A percentile compares a stretch with the other conserved stretches of the same genome.
phyloP scores from a whole-genome alignment of 257 asterid species.

The Solanum etuberosum region DNA sequence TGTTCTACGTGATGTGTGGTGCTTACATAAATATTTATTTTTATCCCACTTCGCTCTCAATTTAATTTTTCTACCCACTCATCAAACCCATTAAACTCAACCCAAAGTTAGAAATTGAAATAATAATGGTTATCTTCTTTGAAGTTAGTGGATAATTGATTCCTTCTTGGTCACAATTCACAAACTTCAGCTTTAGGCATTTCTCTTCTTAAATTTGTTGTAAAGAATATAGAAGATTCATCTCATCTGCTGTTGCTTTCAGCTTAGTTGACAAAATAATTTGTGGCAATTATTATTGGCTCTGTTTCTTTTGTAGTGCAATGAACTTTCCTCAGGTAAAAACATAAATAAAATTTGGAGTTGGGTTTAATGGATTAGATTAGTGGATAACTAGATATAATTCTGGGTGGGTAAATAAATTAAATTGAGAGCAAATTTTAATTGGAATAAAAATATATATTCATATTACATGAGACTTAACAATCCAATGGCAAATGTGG shows the following conservation, averaged over 20 bases:
- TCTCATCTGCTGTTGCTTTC: neutral
- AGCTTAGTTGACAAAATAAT: neutral
- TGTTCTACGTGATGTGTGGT: neutral
- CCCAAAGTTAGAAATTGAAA: too few relatives aligned
- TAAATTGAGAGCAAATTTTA: neutral
- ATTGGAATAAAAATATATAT: neutral
- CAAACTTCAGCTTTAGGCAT: neutral
- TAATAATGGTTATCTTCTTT: too few relatives aligned
- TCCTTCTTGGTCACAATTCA: too few relatives aligned
- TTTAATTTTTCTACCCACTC: neutral
- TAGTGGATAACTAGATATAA: too few relatives aligned
- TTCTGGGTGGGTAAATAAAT: neutral
- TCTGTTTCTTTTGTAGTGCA: too few relatives aligned
- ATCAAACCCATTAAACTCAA: neutral
- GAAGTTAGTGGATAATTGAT: too few relatives aligned
- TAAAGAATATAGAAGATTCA: neutral
- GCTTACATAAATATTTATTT: neutral
- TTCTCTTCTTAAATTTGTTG: neutral
- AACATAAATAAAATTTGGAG: too few relatives aligned
- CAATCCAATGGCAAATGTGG: neutral
- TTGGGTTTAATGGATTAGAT: too few relatives aligned
- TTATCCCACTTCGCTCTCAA: too few relatives aligned
- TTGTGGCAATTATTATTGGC: neutral
- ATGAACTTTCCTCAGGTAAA: too few relatives aligned
- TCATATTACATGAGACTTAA: neutral